These are phyloP conservation scores for Penicillium oxalicum DNA, from an alignment of 2,329 filamentous ascomycete species.

Conservation along the genomic window DNA sequence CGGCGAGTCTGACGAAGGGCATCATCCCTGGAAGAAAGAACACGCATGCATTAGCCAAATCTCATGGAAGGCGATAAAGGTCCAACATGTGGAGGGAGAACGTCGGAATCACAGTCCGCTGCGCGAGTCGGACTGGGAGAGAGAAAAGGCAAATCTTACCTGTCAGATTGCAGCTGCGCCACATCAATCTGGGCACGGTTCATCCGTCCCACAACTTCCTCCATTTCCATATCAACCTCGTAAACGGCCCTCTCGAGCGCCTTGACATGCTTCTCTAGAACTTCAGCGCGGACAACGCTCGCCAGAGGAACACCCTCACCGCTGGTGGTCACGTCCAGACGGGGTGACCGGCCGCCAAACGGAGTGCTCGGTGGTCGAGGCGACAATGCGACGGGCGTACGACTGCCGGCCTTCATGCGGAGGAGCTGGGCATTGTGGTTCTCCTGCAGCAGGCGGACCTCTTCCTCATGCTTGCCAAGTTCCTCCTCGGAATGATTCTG, in stretches of 20 bases:
- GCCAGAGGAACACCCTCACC: conserved; percentile 55
- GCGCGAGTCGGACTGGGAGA: not conserved
- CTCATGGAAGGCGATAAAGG: conserved; percentile 10
- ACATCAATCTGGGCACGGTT: conserved; percentile 79
- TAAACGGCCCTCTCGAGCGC: conserved; percentile 78
- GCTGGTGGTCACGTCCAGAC: conserved; percentile 56
- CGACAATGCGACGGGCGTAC: conserved; percentile 42
- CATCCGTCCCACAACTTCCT: conserved; percentile 75
- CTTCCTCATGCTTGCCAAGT: conserved; percentile 77
- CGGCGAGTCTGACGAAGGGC: conserved; percentile 65
- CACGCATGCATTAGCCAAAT: conserved; percentile 4
- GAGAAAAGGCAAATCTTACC: conserved; percentile 27
- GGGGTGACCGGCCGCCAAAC: conserved; percentile 53
- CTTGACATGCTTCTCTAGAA: conserved; percentile 69
- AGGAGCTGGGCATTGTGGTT: conserved; percentile 70
- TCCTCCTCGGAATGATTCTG: conserved; percentile 83
- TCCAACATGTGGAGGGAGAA: conserved; percentile 2
- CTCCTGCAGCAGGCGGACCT: conserved; percentile 69
- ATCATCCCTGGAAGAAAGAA: conserved; percentile 52
- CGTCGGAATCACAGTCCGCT: not conserved
- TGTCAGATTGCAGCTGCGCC: conserved; percentile 61
- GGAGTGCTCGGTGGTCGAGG: conserved; percentile 59
- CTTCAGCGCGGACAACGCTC: conserved; percentile 66
- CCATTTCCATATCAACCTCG: conserved; percentile 74
- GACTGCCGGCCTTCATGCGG: conserved; percentile 57